Evolutionary conservation across 768 basidiomycete species (phyloP), one percentile per base, ranked within the genome.

Genomic region (Podaxis carcinomalis): DNA sequence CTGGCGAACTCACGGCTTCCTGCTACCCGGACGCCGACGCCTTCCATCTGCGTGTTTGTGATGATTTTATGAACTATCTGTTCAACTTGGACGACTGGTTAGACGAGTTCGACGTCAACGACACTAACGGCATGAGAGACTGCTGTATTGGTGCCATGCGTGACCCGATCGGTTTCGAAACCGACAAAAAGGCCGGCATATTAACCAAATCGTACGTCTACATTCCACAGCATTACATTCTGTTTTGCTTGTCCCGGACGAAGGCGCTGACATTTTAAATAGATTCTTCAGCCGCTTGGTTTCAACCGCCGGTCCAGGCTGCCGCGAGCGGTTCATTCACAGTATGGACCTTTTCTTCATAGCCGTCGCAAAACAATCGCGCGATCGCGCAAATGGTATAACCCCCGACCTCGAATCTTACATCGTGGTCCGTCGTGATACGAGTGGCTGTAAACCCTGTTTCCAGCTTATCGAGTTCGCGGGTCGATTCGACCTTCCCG

Each of bases 391-490:
- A 54, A 72, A 77, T 10, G 80, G 73, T 2, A 64, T 75, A 21
- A 76, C 89, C 50, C 87, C 87, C 7, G 87, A 88, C 71, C 80
- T 92, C 27, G 87, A 90, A 63, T 83, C 86, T 1, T 92, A 90
- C 67, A 86, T 92, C 63, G 74, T 82, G 47, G 74, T 87, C 46
- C 84, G 90, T 23, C 81, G 90, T 40, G 87, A 56, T 57, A 65
- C 64, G 46, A 44, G 51, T 72, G 81, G 80, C 0, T 90, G 89
- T 71, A 90, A 89, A 71, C 83, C 87, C 10, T 87, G 85, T 70
- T 92, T 85, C 82, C 88, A 81, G 23, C 77, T 91, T 36, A 85
- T 90, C 56, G 89, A 92, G 77, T 90, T 88, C 68, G 85, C 83
- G 51, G 77, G 85, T 59, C 79, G 83, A 65, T 83, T 92, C 59